Conservation (phyloP, 1,284 basidiomycete species). For the Kwoniella shivajii region DNA sequence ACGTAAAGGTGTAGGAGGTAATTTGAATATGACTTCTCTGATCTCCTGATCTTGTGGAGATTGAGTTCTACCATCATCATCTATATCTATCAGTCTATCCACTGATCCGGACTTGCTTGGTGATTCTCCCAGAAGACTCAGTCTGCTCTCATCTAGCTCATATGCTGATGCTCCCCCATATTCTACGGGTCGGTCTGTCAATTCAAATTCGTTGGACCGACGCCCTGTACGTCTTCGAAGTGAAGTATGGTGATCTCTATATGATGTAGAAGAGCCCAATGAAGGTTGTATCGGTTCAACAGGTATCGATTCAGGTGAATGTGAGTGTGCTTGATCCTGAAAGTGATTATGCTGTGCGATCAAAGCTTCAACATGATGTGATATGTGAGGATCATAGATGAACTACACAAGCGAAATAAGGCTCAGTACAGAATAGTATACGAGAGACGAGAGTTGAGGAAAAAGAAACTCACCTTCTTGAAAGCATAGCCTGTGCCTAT, state of each 20-base stretch:
- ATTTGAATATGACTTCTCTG: slow-evolving; percentile 25
- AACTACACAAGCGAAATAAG: slow-evolving; percentile 32
- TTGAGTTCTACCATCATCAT: slow-evolving; percentile 1
- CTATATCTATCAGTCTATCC: slow-evolving; percentile 8
- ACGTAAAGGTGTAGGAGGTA: slow-evolving; percentile 8
- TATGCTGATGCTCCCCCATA: slow-evolving; percentile 2
- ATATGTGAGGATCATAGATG: slow-evolving; percentile 50
- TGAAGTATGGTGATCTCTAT: slow-evolving; percentile 9
- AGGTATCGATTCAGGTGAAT: background rate
- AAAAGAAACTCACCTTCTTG: slow-evolving; percentile 41
- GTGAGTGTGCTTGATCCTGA: background rate
- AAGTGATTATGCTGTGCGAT: slow-evolving; percentile 24
- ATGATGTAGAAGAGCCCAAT: slow-evolving; percentile 8
- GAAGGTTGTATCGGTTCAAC: background rate
- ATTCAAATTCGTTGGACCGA: background rate
- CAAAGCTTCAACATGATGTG: slow-evolving; percentile 42
- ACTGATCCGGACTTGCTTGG: background rate
- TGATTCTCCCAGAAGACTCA: background rate
- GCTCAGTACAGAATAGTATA: no score
- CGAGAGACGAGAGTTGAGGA: no score
- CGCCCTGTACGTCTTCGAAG: slow-evolving; percentile 5
- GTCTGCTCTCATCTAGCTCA: slow-evolving; percentile 4
- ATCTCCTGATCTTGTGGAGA: slow-evolving; percentile 26
- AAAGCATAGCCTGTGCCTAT: slow-evolving; percentile 46
- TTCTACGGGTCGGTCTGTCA: no score